Conservation (phyloP, 495 filamentous ascomycete species). For the Aspergillus funiculosus region DNA sequence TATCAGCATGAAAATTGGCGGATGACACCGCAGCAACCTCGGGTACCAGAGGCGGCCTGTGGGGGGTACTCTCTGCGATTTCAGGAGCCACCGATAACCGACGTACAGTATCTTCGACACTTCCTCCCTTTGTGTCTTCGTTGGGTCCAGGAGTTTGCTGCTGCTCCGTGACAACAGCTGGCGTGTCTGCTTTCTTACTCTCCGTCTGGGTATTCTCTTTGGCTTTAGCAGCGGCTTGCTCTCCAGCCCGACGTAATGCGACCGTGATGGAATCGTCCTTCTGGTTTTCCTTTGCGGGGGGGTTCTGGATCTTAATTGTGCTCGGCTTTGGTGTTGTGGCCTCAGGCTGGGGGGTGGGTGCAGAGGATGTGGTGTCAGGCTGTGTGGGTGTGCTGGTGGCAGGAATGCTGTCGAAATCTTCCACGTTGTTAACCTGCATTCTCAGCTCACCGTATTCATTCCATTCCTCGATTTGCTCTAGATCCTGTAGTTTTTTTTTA, state of each 20-base stretch:
- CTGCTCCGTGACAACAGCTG: slow-evolving; percentile 11
- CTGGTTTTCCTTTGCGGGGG: slow-evolving; percentile 32
- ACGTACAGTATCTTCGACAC: slow-evolving; percentile 21
- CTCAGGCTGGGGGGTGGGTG: slow-evolving; percentile 35
- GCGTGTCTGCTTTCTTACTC: slow-evolving; percentile 7
- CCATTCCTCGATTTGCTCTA: slow-evolving; percentile 95
- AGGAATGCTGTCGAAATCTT: slow-evolving; percentile 33
- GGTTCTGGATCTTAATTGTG: slow-evolving; percentile 42
- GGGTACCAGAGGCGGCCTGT: slow-evolving; percentile 35
- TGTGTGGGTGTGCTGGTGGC: slow-evolving; percentile 43
- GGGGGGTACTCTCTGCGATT: slow-evolving; percentile 21
- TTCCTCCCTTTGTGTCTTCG: slow-evolving; percentile 11
- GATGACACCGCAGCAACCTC: slow-evolving; percentile 41
- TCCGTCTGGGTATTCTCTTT: slow-evolving; percentile 16
- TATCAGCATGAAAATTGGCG: slow-evolving; percentile 41
- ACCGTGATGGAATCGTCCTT: slow-evolving; percentile 40
- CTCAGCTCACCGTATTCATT: slow-evolving; percentile 97
- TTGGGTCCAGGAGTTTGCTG: slow-evolving; percentile 1
- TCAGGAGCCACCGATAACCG: slow-evolving; percentile 32
- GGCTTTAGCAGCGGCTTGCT: slow-evolving; percentile 64
- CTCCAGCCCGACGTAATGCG: slow-evolving; percentile 58
- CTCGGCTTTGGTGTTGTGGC: slow-evolving; percentile 32
- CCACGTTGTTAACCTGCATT: slow-evolving; percentile 57
- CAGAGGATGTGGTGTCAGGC: slow-evolving; percentile 24
- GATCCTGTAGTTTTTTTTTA: slow-evolving; percentile 54